Base-by-base conservation (phyloP, 106 monocot genomes). In the Allium fistulosum region DNA sequence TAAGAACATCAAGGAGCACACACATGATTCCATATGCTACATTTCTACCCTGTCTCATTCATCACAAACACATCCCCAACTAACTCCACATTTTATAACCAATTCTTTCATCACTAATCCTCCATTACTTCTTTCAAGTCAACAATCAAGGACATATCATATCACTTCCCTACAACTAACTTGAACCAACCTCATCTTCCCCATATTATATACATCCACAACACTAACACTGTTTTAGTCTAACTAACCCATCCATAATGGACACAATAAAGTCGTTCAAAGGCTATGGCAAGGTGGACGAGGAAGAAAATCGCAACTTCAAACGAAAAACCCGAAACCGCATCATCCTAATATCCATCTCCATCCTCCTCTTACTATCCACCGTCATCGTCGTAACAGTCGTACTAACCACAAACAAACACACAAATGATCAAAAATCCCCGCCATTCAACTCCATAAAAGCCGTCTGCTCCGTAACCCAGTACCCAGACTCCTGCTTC, bases 391-490 rank as follows among this genome's bases (percentile, higher is more conserved):
- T 63, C 26, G 62, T 72, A 60, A 62, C 53, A 10, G 57, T 78
- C 51, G 70, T 53, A 15, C 58, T 72, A 50, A 61, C 63, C 72
- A 45, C 65, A n/a, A 64, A 53, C 73, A 76, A 72, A 59, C 22
- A 22, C 22, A 0, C 22, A 0, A 70, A 50, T 48, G 46, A 56
- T 48, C 49, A 52, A 18, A 45, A 28, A 9, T 53, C 7, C 7
- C 14, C 52, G 46, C 48, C 27, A 12, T 64, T 76, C 69, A 72
- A 37, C 37, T 83, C 81, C 7, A 80, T 91, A 48, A 87, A 79
- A 69, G 76, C 81, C 0, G 28, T 91, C 17, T 91, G 90, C 76
- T 75, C 59, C 62, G 71, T 87, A 11, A 84, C 91, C 7, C 61
- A 58, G 16, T 78, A 87, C 72, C 84, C 84, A 7, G 56, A 59